Evolutionary conservation across 2,329 filamentous ascomycete species (phyloP).

Genomic region (Cercospora sesami): DNA sequence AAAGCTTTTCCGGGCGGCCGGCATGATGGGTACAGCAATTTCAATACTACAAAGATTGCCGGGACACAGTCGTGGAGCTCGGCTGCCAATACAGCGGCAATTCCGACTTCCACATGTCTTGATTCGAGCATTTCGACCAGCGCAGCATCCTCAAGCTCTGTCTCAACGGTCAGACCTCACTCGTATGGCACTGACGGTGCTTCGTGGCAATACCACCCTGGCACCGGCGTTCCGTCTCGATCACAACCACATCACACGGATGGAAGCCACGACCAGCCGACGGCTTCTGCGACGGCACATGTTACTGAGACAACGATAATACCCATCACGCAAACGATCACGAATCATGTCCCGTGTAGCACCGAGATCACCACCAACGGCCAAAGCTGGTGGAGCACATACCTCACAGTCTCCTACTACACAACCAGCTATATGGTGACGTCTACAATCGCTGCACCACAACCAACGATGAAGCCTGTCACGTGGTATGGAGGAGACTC

Average conservation of each 20-base stretch:
- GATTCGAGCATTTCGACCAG: neutral
- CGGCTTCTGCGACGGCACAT: neutral
- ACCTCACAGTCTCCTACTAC: slow-evolving; percentile 7
- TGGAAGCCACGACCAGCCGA: neutral
- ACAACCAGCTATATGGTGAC: slow-evolving; percentile 9
- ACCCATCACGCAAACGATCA: slow-evolving; percentile 12
- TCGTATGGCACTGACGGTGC: neutral
- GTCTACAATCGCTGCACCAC: neutral
- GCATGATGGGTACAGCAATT: neutral
- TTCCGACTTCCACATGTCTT: neutral
- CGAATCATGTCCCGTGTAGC: slow-evolving; percentile 15
- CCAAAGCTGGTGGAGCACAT: slow-evolving; percentile 18
- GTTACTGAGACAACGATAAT: slow-evolving; percentile 6
- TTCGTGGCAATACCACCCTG: neutral
- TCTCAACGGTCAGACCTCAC: neutral
- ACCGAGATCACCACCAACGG: slow-evolving; percentile 12
- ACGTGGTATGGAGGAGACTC: neutral
- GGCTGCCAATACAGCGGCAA: neutral
- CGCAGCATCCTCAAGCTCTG: neutral
- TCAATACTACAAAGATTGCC: neutral
- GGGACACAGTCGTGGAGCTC: neutral
- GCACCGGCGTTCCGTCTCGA: neutral
- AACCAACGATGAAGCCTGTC: neutral
- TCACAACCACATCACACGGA: slow-evolving; percentile 8
- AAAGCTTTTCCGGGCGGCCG: neutral